Base-by-base conservation (phyloP, 1,284 basidiomycete genomes). In the Austroboletus olivaceoglutinosus region DNA sequence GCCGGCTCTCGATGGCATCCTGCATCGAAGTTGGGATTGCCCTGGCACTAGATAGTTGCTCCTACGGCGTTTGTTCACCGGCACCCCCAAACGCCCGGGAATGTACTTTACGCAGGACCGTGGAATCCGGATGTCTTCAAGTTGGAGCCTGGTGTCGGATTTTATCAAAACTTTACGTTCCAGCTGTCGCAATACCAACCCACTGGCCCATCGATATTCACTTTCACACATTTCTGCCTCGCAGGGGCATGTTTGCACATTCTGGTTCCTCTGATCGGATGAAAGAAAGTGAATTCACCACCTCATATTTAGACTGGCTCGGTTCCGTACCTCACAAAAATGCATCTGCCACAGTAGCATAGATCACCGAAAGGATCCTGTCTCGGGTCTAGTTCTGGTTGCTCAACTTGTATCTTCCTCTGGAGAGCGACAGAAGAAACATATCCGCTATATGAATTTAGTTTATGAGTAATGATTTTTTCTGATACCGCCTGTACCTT, bases 151-250 rank as follows among this genome's bases (percentile, higher is more conserved):
- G 44, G 38, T 2, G 22, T 51, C 5, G 59, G 54, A 36, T 52
- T 42, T 47, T 65, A 65, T 43, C 58, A 59, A 38, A 65, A 57
- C 37, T 59, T 67, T 16, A 57, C 50, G 11, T 52, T 56, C 36
- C 36, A 46, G 21, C 33, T 61, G 31, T 51, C 42, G 3, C 47
- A 52, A 31, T 55, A 64, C 36, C 19, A 57, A 38, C 46, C 45
- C 2, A 30, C 50, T 19, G 52, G 53, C 16, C 34, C 19, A 41
- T 62, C 45, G 2, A 53, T 61, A 42, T 67, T 63, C 43, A 53
- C 46, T 15, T 49, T n/a, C n/a, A n/a, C n/a, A n/a, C n/a, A n/a
- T 54, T 47, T 63, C 12, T 63, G 47, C 38, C 47, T 65, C 7
- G 48, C 52, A 21, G 56, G 56, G 43, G 51, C 53, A 47, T 22